Evolutionary conservation across 306 rosid species (phyloP).

Genomic region (Delonix regia): DNA sequence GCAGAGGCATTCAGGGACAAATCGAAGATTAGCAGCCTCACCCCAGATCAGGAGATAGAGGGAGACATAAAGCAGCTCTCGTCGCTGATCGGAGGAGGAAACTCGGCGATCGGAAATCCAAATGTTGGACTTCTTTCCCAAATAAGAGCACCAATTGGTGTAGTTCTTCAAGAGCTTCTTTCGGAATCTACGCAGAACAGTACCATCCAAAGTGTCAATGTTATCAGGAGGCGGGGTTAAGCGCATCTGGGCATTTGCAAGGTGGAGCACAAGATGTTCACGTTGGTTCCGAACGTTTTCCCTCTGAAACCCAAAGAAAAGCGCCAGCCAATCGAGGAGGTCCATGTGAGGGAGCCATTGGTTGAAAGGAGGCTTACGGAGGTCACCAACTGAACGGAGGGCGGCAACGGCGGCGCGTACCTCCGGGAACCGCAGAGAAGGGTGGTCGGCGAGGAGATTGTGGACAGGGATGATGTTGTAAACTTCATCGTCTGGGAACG

Average conservation of each 20-base stretch:
- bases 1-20: constrained; percentile 82
- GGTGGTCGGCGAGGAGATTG: constrained; percentile 90
- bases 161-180: constrained; percentile 78
- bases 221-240: constrained; percentile 90
- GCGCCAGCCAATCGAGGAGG: constrained; percentile 90
- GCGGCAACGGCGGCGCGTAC: constrained; percentile 86
- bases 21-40: constrained; percentile 86
- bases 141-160: constrained; percentile 79
- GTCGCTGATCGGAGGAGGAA: constrained; percentile 58
- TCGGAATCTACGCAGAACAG: constrained; percentile 77
- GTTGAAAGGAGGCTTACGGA: constrained; percentile 68
- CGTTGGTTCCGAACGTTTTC: constrained; percentile 95
- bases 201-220: constrained; percentile 70
- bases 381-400: constrained; percentile 66
- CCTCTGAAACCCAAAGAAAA: constrained; percentile 80
- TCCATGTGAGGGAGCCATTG: constrained; percentile 77
- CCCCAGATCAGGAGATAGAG: constrained; percentile 91
- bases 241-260: constrained; percentile 97
- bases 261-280: constrained; percentile 93
- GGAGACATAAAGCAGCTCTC: constrained; percentile 84
- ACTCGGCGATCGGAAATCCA: constrained; percentile 73
- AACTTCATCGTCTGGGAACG: constrained; percentile 51
- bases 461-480: constrained; percentile 88
- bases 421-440: constrained; percentile 84
- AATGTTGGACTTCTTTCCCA: constrained; percentile 83